Evolutionary conservation across 306 rosid genomes (phyloP).

Genomic region (Alnus glutinosa): DNA sequence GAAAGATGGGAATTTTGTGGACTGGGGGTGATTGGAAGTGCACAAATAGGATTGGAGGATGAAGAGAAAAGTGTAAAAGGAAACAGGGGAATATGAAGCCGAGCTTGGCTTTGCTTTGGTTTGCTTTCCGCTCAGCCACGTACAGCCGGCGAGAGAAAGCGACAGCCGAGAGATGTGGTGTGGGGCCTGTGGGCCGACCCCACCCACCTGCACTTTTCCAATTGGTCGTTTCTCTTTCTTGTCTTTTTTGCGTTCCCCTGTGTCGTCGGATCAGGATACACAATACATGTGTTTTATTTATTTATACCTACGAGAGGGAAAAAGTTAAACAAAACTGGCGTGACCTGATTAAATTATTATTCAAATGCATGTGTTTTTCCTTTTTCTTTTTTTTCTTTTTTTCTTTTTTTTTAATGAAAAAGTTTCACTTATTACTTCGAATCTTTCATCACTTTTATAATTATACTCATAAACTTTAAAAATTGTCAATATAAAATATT

Average conservation of each 20-base stretch:
- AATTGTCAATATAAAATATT: no score
- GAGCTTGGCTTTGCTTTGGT: slow-evolving; percentile 1
- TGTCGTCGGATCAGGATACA: no score
- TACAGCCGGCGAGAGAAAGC: background rate
- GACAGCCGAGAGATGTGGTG: background rate
- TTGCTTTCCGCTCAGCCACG: slow-evolving; percentile 33
- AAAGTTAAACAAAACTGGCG: no score
- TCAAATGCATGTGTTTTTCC: no score
- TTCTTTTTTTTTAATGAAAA: no score
- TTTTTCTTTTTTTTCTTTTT: no score
- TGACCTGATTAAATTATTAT: background rate
- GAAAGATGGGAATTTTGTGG: background rate
- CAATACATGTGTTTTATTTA: no score
- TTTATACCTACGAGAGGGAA: no score
- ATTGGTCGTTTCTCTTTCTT: slow-evolving; percentile 16
- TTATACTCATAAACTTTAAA: no score
- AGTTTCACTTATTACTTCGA: no score
- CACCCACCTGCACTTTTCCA: slow-evolving; percentile 34
- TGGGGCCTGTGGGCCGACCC: background rate
- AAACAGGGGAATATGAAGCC: slow-evolving; percentile 1
- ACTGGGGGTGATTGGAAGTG: background rate
- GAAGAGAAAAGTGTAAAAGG: background rate
- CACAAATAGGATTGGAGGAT: background rate
- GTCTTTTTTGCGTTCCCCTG: background rate
- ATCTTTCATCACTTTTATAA: no score